These are phyloP conservation scores for Ulmus americana DNA, from an alignment of 331 rosid genomes.

Conservation along the genomic window DNA sequence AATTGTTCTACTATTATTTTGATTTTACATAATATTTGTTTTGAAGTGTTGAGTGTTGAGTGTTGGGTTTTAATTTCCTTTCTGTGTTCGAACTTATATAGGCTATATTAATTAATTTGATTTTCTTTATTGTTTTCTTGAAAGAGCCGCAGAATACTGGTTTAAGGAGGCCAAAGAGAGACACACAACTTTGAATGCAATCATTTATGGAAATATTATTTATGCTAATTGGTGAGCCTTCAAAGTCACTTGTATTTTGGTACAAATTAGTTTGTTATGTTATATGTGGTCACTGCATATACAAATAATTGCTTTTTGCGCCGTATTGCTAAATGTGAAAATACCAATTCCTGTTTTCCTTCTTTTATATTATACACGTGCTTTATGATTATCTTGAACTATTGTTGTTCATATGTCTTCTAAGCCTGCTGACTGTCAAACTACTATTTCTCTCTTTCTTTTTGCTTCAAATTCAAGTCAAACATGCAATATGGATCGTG, in stretches of 20 bases:
- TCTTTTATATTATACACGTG: not conserved
- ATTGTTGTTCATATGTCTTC: not conserved
- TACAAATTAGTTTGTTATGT: not conserved
- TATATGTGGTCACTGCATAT: not conserved
- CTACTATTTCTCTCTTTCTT: not conserved
- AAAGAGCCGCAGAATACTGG: slow-evolving; percentile 98
- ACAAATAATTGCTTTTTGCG: not conserved
- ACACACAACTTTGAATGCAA: slow-evolving; percentile 62
- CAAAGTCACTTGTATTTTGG: slow-evolving; percentile 7
- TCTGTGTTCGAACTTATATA: not conserved
- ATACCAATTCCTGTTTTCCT: not conserved
- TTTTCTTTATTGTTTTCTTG: slow-evolving; percentile 39
- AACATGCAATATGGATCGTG: slow-evolving; percentile 63
- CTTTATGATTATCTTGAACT: not conserved
- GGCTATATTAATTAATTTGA: slow-evolving; percentile 29
- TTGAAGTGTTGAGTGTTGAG: not conserved
- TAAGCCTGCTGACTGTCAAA: slow-evolving; percentile 6
- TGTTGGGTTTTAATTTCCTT: slow-evolving; percentile 5
- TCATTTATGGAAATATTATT: slow-evolving; percentile 79
- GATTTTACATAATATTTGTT: not conserved
- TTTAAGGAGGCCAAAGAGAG: slow-evolving; percentile 79
- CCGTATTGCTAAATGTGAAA: slow-evolving; percentile 5
- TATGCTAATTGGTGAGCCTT: slow-evolving; percentile 82
- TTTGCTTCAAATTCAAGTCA: slow-evolving; percentile 47
- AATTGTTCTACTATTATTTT: not conserved